These are phyloP conservation scores for Zymoseptoria brevis DNA, from an alignment of 2,329 filamentous ascomycete genomes.

Conservation along the genomic window DNA sequence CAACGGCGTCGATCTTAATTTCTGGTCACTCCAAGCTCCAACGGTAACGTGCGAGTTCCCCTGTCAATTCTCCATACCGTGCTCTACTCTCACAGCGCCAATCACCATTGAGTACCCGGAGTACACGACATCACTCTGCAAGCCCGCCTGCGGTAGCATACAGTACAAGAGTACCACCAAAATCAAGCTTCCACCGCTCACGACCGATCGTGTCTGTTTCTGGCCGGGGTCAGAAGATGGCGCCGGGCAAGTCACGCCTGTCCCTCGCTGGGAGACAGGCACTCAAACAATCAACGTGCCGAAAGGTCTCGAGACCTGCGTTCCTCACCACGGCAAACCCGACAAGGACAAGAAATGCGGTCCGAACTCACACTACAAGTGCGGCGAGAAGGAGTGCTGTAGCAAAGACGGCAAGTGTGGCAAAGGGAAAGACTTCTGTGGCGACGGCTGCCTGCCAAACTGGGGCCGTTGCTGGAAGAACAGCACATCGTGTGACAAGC, in stretches of 20 bases:
- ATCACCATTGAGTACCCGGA: slow-evolving; percentile 1
- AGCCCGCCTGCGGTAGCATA: slow-evolving; percentile 5
- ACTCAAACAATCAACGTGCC: slow-evolving; percentile 2
- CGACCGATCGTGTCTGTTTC: slow-evolving; percentile 5
- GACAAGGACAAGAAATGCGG: slow-evolving; percentile 7
- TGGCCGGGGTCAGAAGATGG: neutral
- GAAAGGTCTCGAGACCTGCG: slow-evolving; percentile 3
- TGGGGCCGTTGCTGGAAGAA: slow-evolving; percentile 15
- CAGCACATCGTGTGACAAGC: slow-evolving; percentile 7
- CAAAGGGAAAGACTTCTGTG: slow-evolving; percentile 7
- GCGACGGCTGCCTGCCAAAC: slow-evolving; percentile 10
- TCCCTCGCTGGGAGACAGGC: neutral
- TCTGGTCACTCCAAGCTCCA: slow-evolving; percentile 5
- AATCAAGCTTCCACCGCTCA: slow-evolving; percentile 4
- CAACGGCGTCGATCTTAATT: neutral
- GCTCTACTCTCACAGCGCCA: slow-evolving; percentile 1
- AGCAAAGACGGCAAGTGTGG: slow-evolving; percentile 11
- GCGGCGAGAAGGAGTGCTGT: slow-evolving; percentile 10
- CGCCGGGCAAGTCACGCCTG: slow-evolving; percentile 2
- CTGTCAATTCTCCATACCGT: slow-evolving; percentile 8
- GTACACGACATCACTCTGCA: slow-evolving; percentile 11
- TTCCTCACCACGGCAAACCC: slow-evolving; percentile 1
- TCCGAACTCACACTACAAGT: slow-evolving; percentile 8
- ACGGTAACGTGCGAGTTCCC: slow-evolving; percentile 6
- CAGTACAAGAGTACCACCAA: slow-evolving; percentile 4